Base-by-base conservation (phyloP, 495 filamentous ascomycete species). In the Xylona heveae region DNA sequence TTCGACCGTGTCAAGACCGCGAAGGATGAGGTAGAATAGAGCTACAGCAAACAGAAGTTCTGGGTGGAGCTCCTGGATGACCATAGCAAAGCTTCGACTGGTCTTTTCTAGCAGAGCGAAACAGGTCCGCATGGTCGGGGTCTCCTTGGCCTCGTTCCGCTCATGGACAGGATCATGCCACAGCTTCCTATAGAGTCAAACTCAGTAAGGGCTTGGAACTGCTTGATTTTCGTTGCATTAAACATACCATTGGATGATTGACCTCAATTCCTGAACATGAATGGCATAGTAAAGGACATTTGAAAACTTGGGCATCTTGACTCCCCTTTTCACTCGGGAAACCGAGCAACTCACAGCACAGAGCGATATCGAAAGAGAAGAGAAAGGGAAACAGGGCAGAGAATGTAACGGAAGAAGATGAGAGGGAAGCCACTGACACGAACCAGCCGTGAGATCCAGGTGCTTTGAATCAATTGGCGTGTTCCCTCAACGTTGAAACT, bases 141-240 rank as follows among this genome's bases (percentile, higher is more conserved):
- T 57, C 48, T 95, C 90, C 37, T 82, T 74, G 35, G 60, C 59
- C 36, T 61, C 55, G 42, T 90, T 64, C 27, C 90, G 79, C 49
- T 69, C 71, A 54, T 97, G 79, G 17, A 88, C 78, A 0, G 90
- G 74, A 39, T 83, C 77, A 56, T 95, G 88, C 83, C 83, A 95
- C 41, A 85, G 61, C 62, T 85, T 90, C 84, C 84, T 95, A 49
- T 38, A 31, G 31, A 23, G 26, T 36, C 6, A n/a, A 20, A 33
- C 15, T 36, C 39, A 19, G 34, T 42, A 30, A 44, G 44, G 33
- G 10, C 13, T 13, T 21, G 39, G 6, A n/a, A n/a, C n/a, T n/a
- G n/a, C n/a, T n/a, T n/a, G n/a, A n/a, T n/a, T n/a, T n/a, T n/a
- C n/a, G n/a, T 33, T 20, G 3, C 7, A n/a, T 8, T 3, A 18